Base-by-base conservation (phyloP, 768 basidiomycete species). In the Mycena pura region DNA sequence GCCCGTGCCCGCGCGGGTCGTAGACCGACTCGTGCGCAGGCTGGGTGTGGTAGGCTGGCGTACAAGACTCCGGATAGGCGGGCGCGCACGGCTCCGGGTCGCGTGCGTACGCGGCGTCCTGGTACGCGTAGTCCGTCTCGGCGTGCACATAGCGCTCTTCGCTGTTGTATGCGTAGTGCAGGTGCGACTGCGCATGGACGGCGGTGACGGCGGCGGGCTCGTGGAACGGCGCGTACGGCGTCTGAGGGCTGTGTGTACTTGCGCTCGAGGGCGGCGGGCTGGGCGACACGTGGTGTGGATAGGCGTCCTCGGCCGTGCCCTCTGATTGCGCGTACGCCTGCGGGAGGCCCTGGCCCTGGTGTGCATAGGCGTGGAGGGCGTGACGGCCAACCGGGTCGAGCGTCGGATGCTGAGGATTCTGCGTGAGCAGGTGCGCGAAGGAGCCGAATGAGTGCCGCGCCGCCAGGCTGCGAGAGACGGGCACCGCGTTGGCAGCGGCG, bases 391-490 rank as follows among this genome's bases (percentile, higher is more conserved):
- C 25, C 10, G 50, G 38, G 4, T 39, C 24, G 25, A 39, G 50
- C 5, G 40, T 3, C 38, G 38, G 19, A 14, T 36, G 31, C n/a
- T 47, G 45, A 27, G 29, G 45, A 27, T 47, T 27, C 6, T 28
- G 45, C 28, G 44, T n/a, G n/a, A n/a, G 38, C 10, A 31, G 7
- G 28, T 43, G 51, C 28, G 31, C 31, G 9, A 22, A 9, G 8
- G 47, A 32, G 2, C 13, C 47, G 27, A 40, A 40, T 3, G 56
- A 57, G 56, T 57, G 56, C 22, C 56, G 56, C 6, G 56, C 45
- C 3, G 56, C 21, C 21, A 57, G 56, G 24, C 39, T 49, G 7
- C 58, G 50, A 15, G 57, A 48, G 5, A 58, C 57, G 17, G 57
- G 57, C 3, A 58, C 57, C 17, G 22, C 57, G n/a, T n/a, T n/a